Conservation (phyloP, 2,329 filamentous ascomycete species). For the Eutypa lata region DNA sequence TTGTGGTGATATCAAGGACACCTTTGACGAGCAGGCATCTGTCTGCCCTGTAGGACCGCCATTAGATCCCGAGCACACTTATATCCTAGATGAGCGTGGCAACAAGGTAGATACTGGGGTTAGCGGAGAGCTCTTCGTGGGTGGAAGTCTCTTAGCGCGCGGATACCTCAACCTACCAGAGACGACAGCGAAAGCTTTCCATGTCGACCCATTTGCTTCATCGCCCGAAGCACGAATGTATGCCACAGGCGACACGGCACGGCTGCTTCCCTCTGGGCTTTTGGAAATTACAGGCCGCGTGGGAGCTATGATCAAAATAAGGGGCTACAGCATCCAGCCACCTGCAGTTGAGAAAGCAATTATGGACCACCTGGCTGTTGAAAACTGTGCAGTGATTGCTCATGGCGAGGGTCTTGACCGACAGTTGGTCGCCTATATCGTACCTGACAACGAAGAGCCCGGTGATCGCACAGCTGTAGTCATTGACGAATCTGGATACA, state of each 20-base stretch:
- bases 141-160: conserved; percentile 69
- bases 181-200: conserved; percentile 70
- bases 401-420: conserved; percentile 73
- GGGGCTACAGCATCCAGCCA: conserved; percentile 75
- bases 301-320: conserved; percentile 77
- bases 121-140: conserved; percentile 72
- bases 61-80: conserved; percentile 64
- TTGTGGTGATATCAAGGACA: conserved; percentile 69
- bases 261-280: conserved; percentile 62
- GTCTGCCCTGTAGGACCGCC: conserved; percentile 75
- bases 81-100: conserved; percentile 69
- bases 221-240: conserved; percentile 67
- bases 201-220: conserved; percentile 60
- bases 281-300: conserved; percentile 75
- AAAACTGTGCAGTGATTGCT: conserved; percentile 68
- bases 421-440: conserved; percentile 74
- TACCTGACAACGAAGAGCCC: conserved; percentile 60
- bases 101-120: conserved; percentile 60
- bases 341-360: conserved; percentile 74
- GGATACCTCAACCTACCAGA: conserved; percentile 80
- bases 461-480: conserved; percentile 58
- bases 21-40: conserved; percentile 58
- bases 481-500: conserved; percentile 69
- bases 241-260: conserved; percentile 68
- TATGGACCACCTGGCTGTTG: conserved; percentile 65